Conservation (phyloP, 2,329 filamentous ascomycete genomes). For the Bipolaris victoriae region DNA sequence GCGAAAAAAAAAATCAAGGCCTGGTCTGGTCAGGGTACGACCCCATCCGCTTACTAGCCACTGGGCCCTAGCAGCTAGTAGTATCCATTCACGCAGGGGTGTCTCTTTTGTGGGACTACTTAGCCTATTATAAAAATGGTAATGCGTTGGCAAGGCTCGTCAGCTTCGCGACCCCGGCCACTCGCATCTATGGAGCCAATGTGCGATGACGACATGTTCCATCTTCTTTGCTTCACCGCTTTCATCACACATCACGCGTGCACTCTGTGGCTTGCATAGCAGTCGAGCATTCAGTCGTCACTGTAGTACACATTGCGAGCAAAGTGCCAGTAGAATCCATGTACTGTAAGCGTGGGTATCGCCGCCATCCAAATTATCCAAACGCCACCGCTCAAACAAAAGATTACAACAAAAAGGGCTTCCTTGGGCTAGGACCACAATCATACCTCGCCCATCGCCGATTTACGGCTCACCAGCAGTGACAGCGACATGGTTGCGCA, state of each 20-base stretch:
- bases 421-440: neutral
- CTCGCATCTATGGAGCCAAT: constrained; percentile 9
- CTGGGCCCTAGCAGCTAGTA: constrained; percentile 3
- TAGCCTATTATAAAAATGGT: constrained; percentile 17
- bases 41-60: constrained; percentile 1
- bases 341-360: neutral
- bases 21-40: neutral
- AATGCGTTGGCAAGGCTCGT: constrained; percentile 24
- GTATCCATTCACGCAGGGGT: constrained; percentile 10
- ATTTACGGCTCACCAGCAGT: constrained; percentile 18
- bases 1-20: neutral
- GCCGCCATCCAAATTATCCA: constrained; percentile 9
- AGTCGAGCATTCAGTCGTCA: neutral
- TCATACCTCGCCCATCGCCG: neutral
- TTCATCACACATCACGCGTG: constrained; percentile 14
- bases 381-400: constrained; percentile 6
- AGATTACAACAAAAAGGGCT: neutral
- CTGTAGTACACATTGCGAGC: neutral
- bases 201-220: constrained; percentile 26
- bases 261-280: constrained; percentile 7
- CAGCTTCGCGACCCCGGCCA: constrained; percentile 13
- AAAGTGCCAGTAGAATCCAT: neutral
- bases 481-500: constrained; percentile 27
- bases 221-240: constrained; percentile 23
- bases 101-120: constrained; percentile 1